Percentiles rank a stretch among this genome's conserved stretches.
phyloP scores from a whole-genome alignment of 495 filamentous ascomycete genomes.

The Aspergillus taichungensis region DNA sequence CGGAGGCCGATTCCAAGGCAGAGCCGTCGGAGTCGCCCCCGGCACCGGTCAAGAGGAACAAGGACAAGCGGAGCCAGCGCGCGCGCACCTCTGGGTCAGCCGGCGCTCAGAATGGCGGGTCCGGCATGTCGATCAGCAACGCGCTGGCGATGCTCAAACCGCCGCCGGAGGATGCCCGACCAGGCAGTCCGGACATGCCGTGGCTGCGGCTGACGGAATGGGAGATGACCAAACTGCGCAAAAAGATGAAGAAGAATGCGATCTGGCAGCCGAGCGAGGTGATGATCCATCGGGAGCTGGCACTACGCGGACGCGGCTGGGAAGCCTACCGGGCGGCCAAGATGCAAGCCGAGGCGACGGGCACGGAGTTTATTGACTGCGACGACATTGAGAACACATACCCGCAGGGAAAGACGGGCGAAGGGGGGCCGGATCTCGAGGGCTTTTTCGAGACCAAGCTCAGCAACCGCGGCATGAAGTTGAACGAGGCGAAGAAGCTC shows the following conservation, averaged over 20 bases:
- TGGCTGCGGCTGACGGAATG: slow-evolving; percentile 87
- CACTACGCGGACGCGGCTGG: slow-evolving; percentile 63
- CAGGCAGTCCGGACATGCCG: slow-evolving; percentile 69
- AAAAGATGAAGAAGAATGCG: slow-evolving; percentile 98
- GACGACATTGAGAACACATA: slow-evolving; percentile 39
- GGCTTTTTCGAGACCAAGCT: slow-evolving; percentile 37
- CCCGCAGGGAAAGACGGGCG: slow-evolving; percentile 38
- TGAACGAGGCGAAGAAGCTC: slow-evolving; percentile 87
- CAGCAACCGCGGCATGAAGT: slow-evolving; percentile 80
- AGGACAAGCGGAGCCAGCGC: slow-evolving; percentile 41
- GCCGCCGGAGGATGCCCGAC: slow-evolving; percentile 65
- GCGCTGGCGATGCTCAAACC: slow-evolving; percentile 67
- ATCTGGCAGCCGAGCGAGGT: slow-evolving; percentile 92
- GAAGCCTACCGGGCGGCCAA: slow-evolving; percentile 66
- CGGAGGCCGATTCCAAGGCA: slow-evolving; percentile 20
- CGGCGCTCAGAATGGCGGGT: slow-evolving; percentile 44
- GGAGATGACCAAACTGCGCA: slow-evolving; percentile 84
- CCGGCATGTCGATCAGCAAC: slow-evolving; percentile 71
- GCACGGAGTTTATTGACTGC: slow-evolving; percentile 52
- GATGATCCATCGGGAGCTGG: slow-evolving; percentile 88
- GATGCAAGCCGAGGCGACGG: slow-evolving; percentile 55
- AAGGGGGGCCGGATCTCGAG: slow-evolving; percentile 38
- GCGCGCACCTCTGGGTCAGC: slow-evolving; percentile 27
- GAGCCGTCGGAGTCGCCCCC: slow-evolving; percentile 1
- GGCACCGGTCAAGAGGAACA: slow-evolving; percentile 17